These are phyloP conservation scores for Aspergillus asperescens DNA, from an alignment of 495 filamentous ascomycete species.

Conservation along the genomic window DNA sequence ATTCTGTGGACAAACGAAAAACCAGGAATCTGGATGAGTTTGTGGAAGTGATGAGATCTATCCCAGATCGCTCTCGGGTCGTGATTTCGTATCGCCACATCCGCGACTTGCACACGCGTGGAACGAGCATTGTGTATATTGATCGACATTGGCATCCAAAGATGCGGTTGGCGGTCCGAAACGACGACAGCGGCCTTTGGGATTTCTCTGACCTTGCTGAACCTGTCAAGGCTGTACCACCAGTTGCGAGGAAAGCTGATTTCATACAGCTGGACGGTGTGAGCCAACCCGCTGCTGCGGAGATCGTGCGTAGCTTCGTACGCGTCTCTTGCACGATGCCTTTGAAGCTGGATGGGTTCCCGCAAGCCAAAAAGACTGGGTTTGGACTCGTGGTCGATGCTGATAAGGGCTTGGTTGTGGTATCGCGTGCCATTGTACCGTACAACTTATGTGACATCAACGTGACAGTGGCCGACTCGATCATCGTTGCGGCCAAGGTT, in stretches of 20 bases:
- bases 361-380: slow-evolving; percentile 84
- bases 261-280: slow-evolving; percentile 89
- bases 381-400: slow-evolving; percentile 95
- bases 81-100: slow-evolving; percentile 95
- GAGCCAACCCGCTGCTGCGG: slow-evolving; percentile 82
- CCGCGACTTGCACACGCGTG: slow-evolving; percentile 86
- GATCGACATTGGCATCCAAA: slow-evolving; percentile 93
- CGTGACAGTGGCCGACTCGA: slow-evolving; percentile 90
- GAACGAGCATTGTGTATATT: slow-evolving; percentile 86
- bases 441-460: slow-evolving; percentile 96
- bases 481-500: slow-evolving; percentile 89
- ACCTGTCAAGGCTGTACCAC: slow-evolving; percentile 65
- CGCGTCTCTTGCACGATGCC: slow-evolving; percentile 88
- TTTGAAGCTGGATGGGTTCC: slow-evolving; percentile 93
- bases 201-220: slow-evolving; percentile 85
- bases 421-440: slow-evolving; percentile 87
- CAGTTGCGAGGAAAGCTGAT: slow-evolving; percentile 68
- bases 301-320: slow-evolving; percentile 91
- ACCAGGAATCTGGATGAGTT: slow-evolving; percentile 84
- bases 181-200: slow-evolving; percentile 88
- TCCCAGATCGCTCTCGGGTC: slow-evolving; percentile 83
- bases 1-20: slow-evolving; percentile 84
- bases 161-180: slow-evolving; percentile 89
- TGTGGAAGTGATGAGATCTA: slow-evolving; percentile 81
- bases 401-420: slow-evolving; percentile 87